Conservation (phyloP, 495 filamentous ascomycete genomes). For the Penicillium egyptiacum region DNA sequence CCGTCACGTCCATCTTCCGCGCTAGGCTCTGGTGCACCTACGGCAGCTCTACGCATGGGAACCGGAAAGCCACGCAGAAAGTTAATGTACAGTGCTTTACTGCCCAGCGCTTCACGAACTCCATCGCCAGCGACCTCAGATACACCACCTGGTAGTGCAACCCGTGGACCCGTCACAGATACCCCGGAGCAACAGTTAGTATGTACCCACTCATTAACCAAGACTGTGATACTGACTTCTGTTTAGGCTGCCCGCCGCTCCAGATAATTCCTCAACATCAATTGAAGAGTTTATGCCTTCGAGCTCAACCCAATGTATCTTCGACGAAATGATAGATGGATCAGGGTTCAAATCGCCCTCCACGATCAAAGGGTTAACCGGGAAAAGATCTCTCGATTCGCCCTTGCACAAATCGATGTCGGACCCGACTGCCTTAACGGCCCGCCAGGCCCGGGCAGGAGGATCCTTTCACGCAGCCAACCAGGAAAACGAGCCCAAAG, state of each 20-base stretch:
- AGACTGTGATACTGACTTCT: slow-evolving; percentile 17
- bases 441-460: slow-evolving; percentile 17
- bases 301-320: slow-evolving; percentile 32
- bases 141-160: slow-evolving; percentile 9
- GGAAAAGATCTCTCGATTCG: slow-evolving; percentile 18
- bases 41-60: slow-evolving; percentile 36
- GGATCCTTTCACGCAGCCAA: slow-evolving; percentile 20
- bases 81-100: slow-evolving; percentile 48
- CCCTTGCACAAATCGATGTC: slow-evolving; percentile 41
- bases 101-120: slow-evolving; percentile 28
- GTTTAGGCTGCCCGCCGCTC: slow-evolving; percentile 9
- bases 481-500: slow-evolving; percentile 16
- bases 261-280: slow-evolving; percentile 7
- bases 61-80: slow-evolving; percentile 45
- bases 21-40: slow-evolving; percentile 3
- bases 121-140: slow-evolving; percentile 10
- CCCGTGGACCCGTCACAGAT: slow-evolving; percentile 2
- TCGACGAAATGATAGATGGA: slow-evolving; percentile 32
- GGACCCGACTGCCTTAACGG: slow-evolving; percentile 33
- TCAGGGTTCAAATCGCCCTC: slow-evolving; percentile 8
- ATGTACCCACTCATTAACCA: slow-evolving; percentile 19
- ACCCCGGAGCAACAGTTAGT: slow-evolving; percentile 34
- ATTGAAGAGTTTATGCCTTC: slow-evolving; percentile 33
- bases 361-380: slow-evolving; percentile 6
- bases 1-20: slow-evolving; percentile 3